Base-by-base conservation (phyloP, 306 rosid genomes). In the Bauhinia variegata region DNA sequence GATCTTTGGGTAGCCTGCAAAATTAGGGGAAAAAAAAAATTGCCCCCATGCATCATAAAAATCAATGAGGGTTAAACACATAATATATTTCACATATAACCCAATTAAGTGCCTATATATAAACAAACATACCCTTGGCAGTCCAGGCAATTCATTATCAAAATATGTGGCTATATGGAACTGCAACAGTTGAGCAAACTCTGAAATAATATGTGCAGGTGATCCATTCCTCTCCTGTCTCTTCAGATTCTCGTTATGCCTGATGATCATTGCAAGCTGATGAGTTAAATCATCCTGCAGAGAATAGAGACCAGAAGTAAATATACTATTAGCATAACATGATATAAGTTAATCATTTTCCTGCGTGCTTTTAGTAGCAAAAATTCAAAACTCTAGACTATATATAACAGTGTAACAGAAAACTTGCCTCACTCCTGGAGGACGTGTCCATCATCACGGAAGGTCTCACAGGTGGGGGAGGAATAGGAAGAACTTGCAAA, bases 361-460 rank as follows among this genome's bases (percentile, higher is more conserved):
- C n/a, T 7, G 52, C 31, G 49, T 42, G 72, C n/a, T 39, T 52
- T 43, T 41, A 44, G 17, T 28, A 50, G 57, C 54, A 18, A 78
- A 68, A 30, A 37, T 42, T 42, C n/a, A 41, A 75, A 63, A 71
- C 36, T 33, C 19, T 49, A 52, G 39, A 36, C 13, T 12, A 63
- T 31, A 39, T 33, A 54, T 46, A 18, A 12, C 36, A 63, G 18
- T 8, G 8, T 49, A 32, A 41, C 33, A 60, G 71, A 60, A 68
- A 8, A 63, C 91, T 81, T 83, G 77, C 99, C 99, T 93, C 99
- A 51, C 99, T 93, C 82, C 97, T 83, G 43, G 99, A 93, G 77
- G 99, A 90, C 52, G 97, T 90, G 74, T 93, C 97, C 99, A 93
- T 93, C 99, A 93, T 93, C 34, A 93, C 99, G 54, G 99, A 93